Percentiles rank a stretch among this genome's conserved stretches.
Evolutionary conservation across 2,329 filamentous ascomycete genomes (phyloP).

Genomic region (Canariomyces notabilis): DNA sequence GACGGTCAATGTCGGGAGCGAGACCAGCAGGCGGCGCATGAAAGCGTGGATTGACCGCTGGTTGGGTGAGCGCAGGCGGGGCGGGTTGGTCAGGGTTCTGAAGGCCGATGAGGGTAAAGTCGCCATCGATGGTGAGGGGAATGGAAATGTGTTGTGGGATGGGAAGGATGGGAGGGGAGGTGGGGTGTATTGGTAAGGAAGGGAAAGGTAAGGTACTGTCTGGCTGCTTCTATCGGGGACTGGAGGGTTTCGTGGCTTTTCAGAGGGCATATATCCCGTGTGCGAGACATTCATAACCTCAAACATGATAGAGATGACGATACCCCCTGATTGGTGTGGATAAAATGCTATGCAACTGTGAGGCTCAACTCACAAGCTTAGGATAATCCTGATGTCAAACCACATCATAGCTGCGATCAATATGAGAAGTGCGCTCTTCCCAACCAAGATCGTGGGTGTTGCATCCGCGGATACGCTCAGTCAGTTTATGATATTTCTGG

Average conservation of each 20-base stretch:
- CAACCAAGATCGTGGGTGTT: constrained; percentile 18
- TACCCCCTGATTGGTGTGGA: too few species aligned
- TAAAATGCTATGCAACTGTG: constrained; percentile 20
- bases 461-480: background rate
- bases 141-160: constrained; percentile 37
- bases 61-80: constrained; percentile 52
- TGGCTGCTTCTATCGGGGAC: background rate
- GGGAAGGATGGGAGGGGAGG: constrained; percentile 38
- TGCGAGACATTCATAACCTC: too few species aligned
- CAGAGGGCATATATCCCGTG: background rate
- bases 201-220: background rate
- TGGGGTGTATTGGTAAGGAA: constrained; percentile 39
- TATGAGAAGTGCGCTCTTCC: constrained; percentile 28
- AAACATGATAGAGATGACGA: too few species aligned
- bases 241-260: background rate
- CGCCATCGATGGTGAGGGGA: constrained; percentile 25
- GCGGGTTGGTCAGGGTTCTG: constrained; percentile 46
- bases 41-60: constrained; percentile 61
- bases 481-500: background rate
- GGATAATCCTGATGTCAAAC: constrained; percentile 21
- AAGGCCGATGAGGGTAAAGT: constrained; percentile 35
- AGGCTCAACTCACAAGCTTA: constrained; percentile 27
- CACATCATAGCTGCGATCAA: constrained; percentile 20
- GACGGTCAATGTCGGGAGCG: constrained; percentile 76
- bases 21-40: constrained; percentile 53